Percentiles rank a stretch among this genome's conserved stretches.
Evolutionary conservation across 2,329 filamentous ascomycete genomes (phyloP).

Genomic region (Nemania serpens): DNA sequence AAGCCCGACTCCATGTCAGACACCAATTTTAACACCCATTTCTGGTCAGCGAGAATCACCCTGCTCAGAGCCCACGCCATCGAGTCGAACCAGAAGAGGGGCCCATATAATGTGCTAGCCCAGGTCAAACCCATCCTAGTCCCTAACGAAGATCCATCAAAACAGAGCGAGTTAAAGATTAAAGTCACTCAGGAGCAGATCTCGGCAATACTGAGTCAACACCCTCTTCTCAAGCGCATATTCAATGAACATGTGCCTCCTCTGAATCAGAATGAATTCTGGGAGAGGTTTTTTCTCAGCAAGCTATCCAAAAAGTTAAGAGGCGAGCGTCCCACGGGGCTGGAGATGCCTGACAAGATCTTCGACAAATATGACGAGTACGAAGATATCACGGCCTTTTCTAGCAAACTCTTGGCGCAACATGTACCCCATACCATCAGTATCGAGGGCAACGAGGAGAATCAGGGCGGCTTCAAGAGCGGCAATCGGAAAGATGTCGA

Average conservation of each 20-base stretch:
- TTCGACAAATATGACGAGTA: conserved; percentile 85
- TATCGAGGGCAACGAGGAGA: conserved; percentile 91
- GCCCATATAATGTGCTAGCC: conserved; percentile 91
- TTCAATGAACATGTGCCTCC: conserved; percentile 94
- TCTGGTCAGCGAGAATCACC: conserved; percentile 89
- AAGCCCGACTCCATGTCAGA: conserved; percentile 85
- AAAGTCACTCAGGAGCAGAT: conserved; percentile 92
- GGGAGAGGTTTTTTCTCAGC: conserved; percentile 92
- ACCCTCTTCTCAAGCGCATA: conserved; percentile 85
- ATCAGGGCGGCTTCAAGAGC: conserved; percentile 78
- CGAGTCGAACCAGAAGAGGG: conserved; percentile 82
- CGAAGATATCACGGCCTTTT: conserved; percentile 63
- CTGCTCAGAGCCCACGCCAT: conserved; percentile 89
- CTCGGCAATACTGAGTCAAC: conserved; percentile 88
- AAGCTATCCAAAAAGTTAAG: conserved; percentile 88
- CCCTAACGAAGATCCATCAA: conserved; percentile 38
- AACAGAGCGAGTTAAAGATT: conserved; percentile 69
- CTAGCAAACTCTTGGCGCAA: conserved; percentile 60
- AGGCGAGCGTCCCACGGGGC: conserved; percentile 82
- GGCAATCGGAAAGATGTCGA: conserved; percentile 90
- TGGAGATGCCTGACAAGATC: conserved; percentile 75
- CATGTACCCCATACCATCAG: conserved; percentile 89
- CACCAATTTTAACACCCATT: conserved; percentile 84
- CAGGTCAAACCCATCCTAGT: conserved; percentile 82
- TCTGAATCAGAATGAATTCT: conserved; percentile 80